phyloP scores from a whole-genome alignment of 345 rosid genomes.

The Euphorbia pulcherrima region DNA sequence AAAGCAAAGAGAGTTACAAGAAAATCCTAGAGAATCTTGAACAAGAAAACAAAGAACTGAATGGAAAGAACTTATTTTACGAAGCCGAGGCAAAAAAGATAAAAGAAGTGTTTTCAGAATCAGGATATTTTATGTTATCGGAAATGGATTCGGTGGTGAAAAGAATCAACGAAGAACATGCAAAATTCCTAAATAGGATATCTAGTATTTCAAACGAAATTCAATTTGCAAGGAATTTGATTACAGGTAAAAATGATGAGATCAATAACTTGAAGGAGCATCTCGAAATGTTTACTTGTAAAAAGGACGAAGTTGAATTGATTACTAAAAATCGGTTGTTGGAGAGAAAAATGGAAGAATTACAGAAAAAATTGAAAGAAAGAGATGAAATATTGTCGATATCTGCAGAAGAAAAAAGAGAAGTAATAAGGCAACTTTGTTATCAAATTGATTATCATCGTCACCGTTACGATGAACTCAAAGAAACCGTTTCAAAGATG shows the following conservation, averaged over 20 bases:
- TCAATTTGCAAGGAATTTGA: constrained; percentile 31
- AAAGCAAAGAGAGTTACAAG: constrained; percentile 48
- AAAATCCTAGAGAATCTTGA: constrained; percentile 29
- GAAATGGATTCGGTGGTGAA: constrained; percentile 31
- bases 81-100: constrained; percentile 38
- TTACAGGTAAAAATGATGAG: constrained; percentile 16
- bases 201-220: constrained; percentile 40
- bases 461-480: constrained; percentile 25
- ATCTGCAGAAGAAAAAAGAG: constrained; percentile 25
- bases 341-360: constrained; percentile 13
- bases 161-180: constrained; percentile 35
- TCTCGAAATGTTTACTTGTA: constrained; percentile 1
- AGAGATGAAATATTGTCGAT: constrained; percentile 5
- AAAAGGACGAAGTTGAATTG: neutral
- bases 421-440: constrained; percentile 26
- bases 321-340: neutral
- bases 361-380: constrained; percentile 16
- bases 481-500: constrained; percentile 23
- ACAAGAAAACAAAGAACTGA: constrained; percentile 33
- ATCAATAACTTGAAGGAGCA: constrained; percentile 9
- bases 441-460: constrained; percentile 30
- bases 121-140: constrained; percentile 25
- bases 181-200: constrained; percentile 32
- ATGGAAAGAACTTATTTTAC: constrained; percentile 15
- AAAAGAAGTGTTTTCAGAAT: constrained; percentile 21